Evolutionary conservation across 1,139 yeast species (phyloP), one percentile per base, ranked within the genome.

Genomic region (Candida glucosophila): DNA sequence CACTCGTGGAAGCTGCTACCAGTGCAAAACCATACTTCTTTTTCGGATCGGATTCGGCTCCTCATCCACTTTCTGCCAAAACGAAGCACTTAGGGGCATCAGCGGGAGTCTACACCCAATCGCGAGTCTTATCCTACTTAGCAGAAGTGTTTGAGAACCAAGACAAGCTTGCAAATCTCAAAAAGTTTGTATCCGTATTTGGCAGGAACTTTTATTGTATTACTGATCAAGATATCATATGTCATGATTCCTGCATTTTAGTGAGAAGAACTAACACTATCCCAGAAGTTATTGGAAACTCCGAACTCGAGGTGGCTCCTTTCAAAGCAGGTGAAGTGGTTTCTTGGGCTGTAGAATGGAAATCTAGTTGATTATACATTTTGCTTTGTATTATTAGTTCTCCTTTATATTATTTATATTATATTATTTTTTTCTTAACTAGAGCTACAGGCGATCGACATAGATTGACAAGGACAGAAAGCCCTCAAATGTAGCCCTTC

Each of bases 31-130:
- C 94, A 27, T 88, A 78, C 65, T 92, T 88, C 54, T 85, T 90
- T 59, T 88, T 88, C 46, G 99, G 99, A 4, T 82, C 95, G 3
- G 99, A 90, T 52, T 82, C 95, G 15, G 98, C 98, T 12, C 98
- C 98, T 19, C 98, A 90, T 51, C 94, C 95, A 9, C 49, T 82
- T 17, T 71, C 73, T 37, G 73, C 75, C 32, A 90, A 90, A 54
- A 67, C 83, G 22, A 77, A 71, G 35, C 88, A 77, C 39, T 59
- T 65, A 19, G 92, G 90, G 13, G 96, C 90, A 9, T 88, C 97
- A 45, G 99, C 99, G 10, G 99, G 99, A 40, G 95, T 90, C 10
- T 90, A 72, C 55, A 83, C 97, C 3, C 98, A 90, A 50, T 72
- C 86, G 14, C 74, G 73, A 43, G 95, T 81, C 3, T 57, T 90